phyloP scores from a whole-genome alignment of 208 protist genomes.

The Wallacemonas rigidus region DNA sequence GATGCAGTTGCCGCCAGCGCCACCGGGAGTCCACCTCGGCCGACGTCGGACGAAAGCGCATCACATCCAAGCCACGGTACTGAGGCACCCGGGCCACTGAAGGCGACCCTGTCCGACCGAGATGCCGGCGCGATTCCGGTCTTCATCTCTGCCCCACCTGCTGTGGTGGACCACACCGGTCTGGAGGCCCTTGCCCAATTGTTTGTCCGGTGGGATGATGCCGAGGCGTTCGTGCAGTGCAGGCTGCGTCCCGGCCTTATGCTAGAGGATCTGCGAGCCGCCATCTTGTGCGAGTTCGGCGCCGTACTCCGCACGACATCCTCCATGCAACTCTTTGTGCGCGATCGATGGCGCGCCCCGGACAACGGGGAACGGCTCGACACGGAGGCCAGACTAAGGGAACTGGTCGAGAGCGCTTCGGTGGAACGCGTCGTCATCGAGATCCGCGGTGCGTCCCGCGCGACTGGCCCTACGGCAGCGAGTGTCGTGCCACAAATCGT shows the following conservation, averaged over 20 bases:
- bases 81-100: neutral
- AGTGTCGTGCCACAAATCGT: neutral
- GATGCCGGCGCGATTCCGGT: conserved; percentile 16
- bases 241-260: conserved; percentile 30
- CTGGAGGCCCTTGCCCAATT: conserved; percentile 28
- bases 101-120: conserved; percentile 15
- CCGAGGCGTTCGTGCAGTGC: conserved; percentile 35
- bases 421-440: conserved; percentile 10
- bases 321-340: conserved; percentile 25
- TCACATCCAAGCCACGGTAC: neutral
- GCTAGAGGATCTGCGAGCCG: conserved; percentile 40
- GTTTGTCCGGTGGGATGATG: conserved; percentile 36
- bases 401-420: neutral
- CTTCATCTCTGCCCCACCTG: conserved; percentile 1
- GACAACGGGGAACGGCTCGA: neutral
- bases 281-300: conserved; percentile 33
- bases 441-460: neutral
- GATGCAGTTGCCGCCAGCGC: neutral
- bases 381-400: conserved; percentile 9
- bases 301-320: neutral
- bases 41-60: conserved; percentile 11
- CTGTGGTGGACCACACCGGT: conserved; percentile 10
- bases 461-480: neutral
- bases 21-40: conserved; percentile 26
- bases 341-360: conserved; percentile 8